Evolutionary conservation across 305 asterid species (phyloP), one percentile per base, ranked within the genome.

Genomic region (Solanum aculeatissimum): DNA sequence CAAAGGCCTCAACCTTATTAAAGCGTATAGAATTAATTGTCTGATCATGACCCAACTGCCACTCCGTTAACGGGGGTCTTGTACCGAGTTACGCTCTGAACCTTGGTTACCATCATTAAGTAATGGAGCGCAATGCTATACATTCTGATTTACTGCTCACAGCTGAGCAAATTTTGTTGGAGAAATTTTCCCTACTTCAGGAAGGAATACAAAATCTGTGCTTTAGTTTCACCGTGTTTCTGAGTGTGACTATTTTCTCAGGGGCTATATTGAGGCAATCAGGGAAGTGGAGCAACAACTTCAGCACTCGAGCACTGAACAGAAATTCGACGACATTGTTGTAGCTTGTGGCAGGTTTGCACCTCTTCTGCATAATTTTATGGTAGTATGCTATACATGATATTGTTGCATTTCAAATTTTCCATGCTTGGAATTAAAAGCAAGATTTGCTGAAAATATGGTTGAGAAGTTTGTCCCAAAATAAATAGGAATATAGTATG

Each of bases 201-300:
- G 63, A 15, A 75, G 82, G n/a, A 47, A 49, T 75, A 75, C 63
- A 16, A 27, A 75, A 49, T 49, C 42, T 77, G 63, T 77, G 15
- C 8, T 63, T 51, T 51, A 77, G 63, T 51, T 35, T 51, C 82
- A 51, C 65, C 25, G 7, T 51, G 51, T 27, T 77, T 63, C 42
- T 16, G 10, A 49, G 25, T 9, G 45, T 77, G 58, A 29, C 29
- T 62, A 63, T 21, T 23, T 86, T 87, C 88, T 84, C 90, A 96
- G 99, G 99, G 99, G 99, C 51, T 96, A 96, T 85, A 86, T 96
- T 75, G 98, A 97, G 91, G 98, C 98, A 86, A 88, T 93, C 83
- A 90, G 94, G 90, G 99, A 97, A 92, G 89, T 97, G 84, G 91
- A 93, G 87, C 94, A 91, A 72, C 99, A 97, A 89, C 84, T 91